phyloP scores from a whole-genome alignment of 306 rosid species.

The Castanopsis chinensis region DNA sequence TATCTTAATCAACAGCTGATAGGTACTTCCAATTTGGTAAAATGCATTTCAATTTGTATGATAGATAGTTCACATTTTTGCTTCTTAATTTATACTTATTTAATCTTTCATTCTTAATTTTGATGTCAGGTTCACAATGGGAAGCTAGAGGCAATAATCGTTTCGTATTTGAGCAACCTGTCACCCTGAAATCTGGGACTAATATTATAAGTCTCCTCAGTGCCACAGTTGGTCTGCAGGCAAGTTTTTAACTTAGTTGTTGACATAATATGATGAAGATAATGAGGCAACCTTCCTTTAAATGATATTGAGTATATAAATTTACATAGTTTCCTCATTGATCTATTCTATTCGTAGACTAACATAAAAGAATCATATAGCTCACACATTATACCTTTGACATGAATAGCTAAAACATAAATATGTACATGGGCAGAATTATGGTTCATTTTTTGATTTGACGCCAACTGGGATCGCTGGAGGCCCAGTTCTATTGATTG shows the following conservation, averaged over 20 bases:
- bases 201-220: constrained; percentile 48
- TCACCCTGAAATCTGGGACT: constrained; percentile 38
- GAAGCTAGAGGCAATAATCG: constrained; percentile 17
- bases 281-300: too few relatives aligned
- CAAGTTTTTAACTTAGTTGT: background rate
- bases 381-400: too few relatives aligned
- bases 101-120: background rate
- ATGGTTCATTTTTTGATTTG: constrained; percentile 33
- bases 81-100: background rate
- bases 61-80: background rate
- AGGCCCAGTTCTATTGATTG: constrained; percentile 30
- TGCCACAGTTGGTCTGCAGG: constrained; percentile 47
- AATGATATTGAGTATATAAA: too few relatives aligned
- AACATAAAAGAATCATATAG: too few relatives aligned
- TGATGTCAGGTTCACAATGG: constrained; percentile 44
- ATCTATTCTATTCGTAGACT: too few relatives aligned
- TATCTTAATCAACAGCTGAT: constrained; percentile 43
- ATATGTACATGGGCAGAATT: constrained; percentile 25
- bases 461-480: constrained; percentile 39
- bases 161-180: constrained; percentile 30
- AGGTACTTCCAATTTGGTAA: constrained; percentile 28
- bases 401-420: too few relatives aligned
- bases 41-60: background rate
- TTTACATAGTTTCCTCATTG: too few relatives aligned
- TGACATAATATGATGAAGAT: too few relatives aligned